These are phyloP conservation scores for Cucurbita moschata DNA, from an alignment of 306 rosid genomes.

Conservation along the genomic window DNA sequence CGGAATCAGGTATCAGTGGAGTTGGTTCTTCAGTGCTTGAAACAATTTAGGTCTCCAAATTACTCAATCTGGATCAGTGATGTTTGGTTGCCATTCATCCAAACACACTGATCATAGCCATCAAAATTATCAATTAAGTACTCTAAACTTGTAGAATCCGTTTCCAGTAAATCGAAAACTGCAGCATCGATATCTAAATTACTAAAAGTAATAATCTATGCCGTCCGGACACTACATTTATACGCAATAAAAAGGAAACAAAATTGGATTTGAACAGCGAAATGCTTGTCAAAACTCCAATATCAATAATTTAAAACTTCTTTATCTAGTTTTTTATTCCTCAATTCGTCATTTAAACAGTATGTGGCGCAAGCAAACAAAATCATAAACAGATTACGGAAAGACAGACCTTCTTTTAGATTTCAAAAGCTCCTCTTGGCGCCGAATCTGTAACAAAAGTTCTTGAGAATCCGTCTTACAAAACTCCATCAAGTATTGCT, in stretches of 20 bases:
- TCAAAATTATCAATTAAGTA: background rate
- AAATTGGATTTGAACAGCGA: background rate
- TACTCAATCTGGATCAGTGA: background rate
- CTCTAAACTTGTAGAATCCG: background rate
- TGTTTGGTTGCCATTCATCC: background rate
- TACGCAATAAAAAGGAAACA: background rate
- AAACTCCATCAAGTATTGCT: slow-evolving; percentile 9
- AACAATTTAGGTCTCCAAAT: background rate
- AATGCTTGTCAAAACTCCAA: background rate
- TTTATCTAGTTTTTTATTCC: background rate
- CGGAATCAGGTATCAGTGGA: background rate
- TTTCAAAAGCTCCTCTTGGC: slow-evolving; percentile 27
- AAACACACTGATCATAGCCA: background rate
- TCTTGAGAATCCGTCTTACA: slow-evolving; percentile 23
- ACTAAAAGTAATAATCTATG: background rate
- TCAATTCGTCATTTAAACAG: background rate
- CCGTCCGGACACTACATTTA: background rate
- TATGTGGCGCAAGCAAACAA: background rate
- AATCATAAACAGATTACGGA: background rate
- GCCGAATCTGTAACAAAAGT: slow-evolving; percentile 22
- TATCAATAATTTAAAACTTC: background rate
- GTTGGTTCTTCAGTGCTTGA: background rate
- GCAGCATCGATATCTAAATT: background rate
- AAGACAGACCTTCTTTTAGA: slow-evolving; percentile 42
- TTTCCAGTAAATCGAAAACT: background rate